These are phyloP conservation scores for Adenanthera pavonina DNA, from an alignment of 306 rosid genomes.

Conservation along the genomic window DNA sequence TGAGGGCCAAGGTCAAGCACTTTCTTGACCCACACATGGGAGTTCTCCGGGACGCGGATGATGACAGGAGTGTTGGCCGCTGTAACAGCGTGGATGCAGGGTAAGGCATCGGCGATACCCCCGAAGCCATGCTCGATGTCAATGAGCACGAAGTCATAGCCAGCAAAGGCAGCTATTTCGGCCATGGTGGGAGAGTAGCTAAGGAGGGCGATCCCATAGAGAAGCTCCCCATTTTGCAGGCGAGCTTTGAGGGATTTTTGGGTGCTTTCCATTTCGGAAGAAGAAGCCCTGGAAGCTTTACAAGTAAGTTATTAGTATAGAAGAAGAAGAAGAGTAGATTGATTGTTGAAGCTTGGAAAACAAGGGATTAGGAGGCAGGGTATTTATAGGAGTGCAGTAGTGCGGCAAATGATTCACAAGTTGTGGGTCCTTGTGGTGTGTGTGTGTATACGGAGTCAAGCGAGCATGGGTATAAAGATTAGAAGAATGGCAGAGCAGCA, in stretches of 20 bases:
- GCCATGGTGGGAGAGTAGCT: conserved; percentile 7
- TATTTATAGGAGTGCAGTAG: no score
- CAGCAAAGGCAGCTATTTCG: background rate
- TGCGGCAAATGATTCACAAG: no score
- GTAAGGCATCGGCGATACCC: background rate
- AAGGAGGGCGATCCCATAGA: background rate
- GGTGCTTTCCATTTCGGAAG: background rate
- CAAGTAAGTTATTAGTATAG: no score
- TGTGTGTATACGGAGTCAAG: no score
- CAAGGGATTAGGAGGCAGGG: no score
- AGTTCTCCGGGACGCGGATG: conserved; percentile 1
- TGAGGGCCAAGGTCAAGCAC: conserved; percentile 3
- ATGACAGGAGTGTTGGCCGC: conserved; percentile 1
- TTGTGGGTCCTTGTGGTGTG: no score
- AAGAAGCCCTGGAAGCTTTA: no score
- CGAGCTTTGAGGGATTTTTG: background rate
- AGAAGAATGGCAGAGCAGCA: background rate
- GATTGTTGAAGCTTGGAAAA: no score
- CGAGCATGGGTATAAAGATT: background rate
- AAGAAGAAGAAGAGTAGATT: no score
- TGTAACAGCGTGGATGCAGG: background rate
- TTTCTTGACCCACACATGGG: conserved; percentile 14
- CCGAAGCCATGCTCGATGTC: conserved; percentile 16
- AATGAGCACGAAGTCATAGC: conserved; percentile 5
- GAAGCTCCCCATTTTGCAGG: background rate